These are phyloP conservation scores for Madurella mycetomatis DNA, from an alignment of 2,329 filamentous ascomycete species.

Conservation along the genomic window DNA sequence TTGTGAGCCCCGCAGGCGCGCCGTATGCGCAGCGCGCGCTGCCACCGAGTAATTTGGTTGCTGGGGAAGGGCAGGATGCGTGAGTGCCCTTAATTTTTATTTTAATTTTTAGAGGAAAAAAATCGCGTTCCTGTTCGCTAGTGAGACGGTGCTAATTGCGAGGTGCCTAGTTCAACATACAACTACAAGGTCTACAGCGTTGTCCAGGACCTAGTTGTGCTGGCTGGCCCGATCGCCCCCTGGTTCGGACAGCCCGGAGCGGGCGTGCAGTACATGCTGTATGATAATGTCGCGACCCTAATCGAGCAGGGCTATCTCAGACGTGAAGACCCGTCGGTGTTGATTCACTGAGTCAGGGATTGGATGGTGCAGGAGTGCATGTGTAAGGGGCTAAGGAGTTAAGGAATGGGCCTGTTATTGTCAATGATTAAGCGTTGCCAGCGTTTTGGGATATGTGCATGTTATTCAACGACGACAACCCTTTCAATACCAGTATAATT, in stretches of 20 bases:
- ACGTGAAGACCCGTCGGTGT: constrained; percentile 25
- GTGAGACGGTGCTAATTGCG: background rate
- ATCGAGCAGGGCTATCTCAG: constrained; percentile 32
- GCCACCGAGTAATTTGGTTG: constrained; percentile 42
- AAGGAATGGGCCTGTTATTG: too few relatives aligned
- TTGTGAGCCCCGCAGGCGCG: constrained; percentile 40
- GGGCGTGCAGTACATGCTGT: constrained; percentile 34
- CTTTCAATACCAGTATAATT: too few relatives aligned
- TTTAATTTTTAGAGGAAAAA: background rate
- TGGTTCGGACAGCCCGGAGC: constrained; percentile 50
- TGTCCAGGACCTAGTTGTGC: constrained; percentile 35
- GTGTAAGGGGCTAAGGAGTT: too few relatives aligned
- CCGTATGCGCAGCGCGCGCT: constrained; percentile 45
- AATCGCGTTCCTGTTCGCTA: too few relatives aligned
- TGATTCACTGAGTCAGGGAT: constrained; percentile 6
- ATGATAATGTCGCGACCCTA: constrained; percentile 29
- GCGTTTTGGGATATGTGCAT: too few relatives aligned
- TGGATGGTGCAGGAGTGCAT: too few relatives aligned
- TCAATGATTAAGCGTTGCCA: too few relatives aligned
- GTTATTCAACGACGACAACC: too few relatives aligned
- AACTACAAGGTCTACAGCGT: constrained; percentile 49
- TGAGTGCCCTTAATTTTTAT: constrained; percentile 18
- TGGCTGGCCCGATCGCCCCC: constrained; percentile 42
- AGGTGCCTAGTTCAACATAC: constrained; percentile 35
- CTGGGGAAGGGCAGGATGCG: constrained; percentile 18